phyloP scores from a whole-genome alignment of 495 filamentous ascomycete genomes.

The Daldinia loculata region DNA sequence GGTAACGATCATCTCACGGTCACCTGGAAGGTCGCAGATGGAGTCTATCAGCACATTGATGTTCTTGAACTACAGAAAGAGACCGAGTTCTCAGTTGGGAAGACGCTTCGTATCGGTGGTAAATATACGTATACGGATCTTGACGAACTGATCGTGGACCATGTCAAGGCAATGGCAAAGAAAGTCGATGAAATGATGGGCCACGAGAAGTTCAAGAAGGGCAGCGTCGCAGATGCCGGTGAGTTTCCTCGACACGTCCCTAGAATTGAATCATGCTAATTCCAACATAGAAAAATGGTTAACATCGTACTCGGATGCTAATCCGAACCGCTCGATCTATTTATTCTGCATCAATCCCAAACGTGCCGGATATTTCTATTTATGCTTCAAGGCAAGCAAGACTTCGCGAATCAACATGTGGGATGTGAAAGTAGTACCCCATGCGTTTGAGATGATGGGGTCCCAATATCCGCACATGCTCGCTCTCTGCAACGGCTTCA shows the following conservation, averaged over 20 bases:
- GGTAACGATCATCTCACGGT: constrained; percentile 94
- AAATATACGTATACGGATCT: constrained; percentile 93
- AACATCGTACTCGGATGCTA: constrained; percentile 92
- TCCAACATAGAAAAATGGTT: constrained; percentile 83
- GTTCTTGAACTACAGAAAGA: constrained; percentile 96
- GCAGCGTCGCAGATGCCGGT: constrained; percentile 85
- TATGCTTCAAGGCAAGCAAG: constrained; percentile 93
- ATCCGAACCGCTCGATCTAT: constrained; percentile 92
- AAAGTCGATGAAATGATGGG: constrained; percentile 97
- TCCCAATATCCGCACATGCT: constrained; percentile 92
- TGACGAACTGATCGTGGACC: constrained; percentile 95
- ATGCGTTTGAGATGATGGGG: constrained; percentile 83
- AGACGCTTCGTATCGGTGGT: constrained; percentile 79
- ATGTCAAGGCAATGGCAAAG: constrained; percentile 95
- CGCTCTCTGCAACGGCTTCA: constrained; percentile 87
- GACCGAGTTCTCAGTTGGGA: constrained; percentile 92
- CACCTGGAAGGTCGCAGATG: constrained; percentile 97
- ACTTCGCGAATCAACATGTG: constrained; percentile 75
- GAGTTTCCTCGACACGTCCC: constrained; percentile 49
- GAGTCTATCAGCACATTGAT: constrained; percentile 95
- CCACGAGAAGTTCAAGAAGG: constrained; percentile 88
- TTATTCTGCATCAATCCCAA: constrained; percentile 92
- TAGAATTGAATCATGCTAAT: constrained; percentile 43
- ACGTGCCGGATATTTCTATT: constrained; percentile 91
- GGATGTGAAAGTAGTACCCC: constrained; percentile 90